phyloP scores from a whole-genome alignment of 257 asterid species.

The Capsicum baccatum region DNA sequence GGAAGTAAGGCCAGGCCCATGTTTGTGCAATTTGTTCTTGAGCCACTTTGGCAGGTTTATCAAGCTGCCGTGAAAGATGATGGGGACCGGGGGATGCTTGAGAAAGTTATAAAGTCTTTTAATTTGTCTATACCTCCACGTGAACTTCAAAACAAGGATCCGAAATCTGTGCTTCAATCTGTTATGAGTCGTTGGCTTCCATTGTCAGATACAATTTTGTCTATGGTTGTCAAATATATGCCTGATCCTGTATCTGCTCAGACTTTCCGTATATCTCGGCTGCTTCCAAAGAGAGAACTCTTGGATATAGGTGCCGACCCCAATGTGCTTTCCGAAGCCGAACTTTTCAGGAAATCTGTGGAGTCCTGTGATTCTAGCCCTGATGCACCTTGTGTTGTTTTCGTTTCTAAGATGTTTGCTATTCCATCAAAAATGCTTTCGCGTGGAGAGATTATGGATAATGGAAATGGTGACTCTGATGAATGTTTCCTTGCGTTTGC shows the following conservation, averaged over 20 bases:
- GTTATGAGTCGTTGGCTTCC: slow-evolving; percentile 98
- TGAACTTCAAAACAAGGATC: slow-evolving; percentile 84
- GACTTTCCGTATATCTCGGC: slow-evolving; percentile 71
- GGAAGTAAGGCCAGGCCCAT: slow-evolving; percentile 76
- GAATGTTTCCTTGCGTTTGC: slow-evolving; percentile 98
- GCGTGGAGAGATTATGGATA: slow-evolving; percentile 64
- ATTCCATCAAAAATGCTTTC: slow-evolving; percentile 86
- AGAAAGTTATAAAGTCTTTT: slow-evolving; percentile 70
- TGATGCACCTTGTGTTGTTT: slow-evolving; percentile 77
- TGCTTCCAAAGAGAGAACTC: slow-evolving; percentile 73
- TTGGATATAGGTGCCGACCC: slow-evolving; percentile 43
- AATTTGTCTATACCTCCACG: slow-evolving; percentile 84
- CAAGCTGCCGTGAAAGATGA: slow-evolving; percentile 60
- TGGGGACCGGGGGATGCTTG: slow-evolving; percentile 59
- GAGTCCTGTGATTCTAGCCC: slow-evolving; percentile 77
- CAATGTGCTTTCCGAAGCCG: slow-evolving; percentile 71
- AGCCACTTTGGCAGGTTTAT: slow-evolving; percentile 93
- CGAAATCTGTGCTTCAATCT: slow-evolving; percentile 82
- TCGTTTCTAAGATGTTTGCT: slow-evolving; percentile 97
- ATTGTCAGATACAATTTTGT: slow-evolving; percentile 70
- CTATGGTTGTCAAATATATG: slow-evolving; percentile 73
- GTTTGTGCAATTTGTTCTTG: slow-evolving; percentile 84
- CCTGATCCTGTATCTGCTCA: slow-evolving; percentile 86
- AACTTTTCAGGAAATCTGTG: slow-evolving; percentile 67
- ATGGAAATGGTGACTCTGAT: slow-evolving; percentile 60